Percentiles rank a stretch among this genome's conserved stretches.
These are phyloP conservation scores for Trichoderma koningii DNA, from an alignment of 2,329 filamentous ascomycete genomes.

Conservation along the genomic window DNA sequence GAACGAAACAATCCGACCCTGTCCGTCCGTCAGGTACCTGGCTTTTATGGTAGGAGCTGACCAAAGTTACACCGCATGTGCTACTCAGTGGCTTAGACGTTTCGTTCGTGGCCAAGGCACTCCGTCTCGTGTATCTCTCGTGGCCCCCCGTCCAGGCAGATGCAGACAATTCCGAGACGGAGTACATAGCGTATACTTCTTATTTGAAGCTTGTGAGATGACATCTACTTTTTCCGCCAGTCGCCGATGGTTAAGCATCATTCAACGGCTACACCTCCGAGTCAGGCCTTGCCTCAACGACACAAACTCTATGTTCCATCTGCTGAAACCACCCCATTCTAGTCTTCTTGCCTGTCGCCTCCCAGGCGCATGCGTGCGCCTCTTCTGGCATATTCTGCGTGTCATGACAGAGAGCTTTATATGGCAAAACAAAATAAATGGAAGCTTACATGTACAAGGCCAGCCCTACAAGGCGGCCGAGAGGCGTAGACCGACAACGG, in stretches of 20 bases:
- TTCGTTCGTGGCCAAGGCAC: not conserved
- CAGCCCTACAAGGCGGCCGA: conserved; percentile 15
- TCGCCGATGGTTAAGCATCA: not conserved
- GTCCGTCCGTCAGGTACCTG: not conserved
- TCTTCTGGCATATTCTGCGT: not conserved
- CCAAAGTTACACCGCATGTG: not conserved
- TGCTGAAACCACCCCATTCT: not conserved
- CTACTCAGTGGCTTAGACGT: conserved; percentile 8
- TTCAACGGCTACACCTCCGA: conserved; percentile 11
- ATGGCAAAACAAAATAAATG: not conserved
- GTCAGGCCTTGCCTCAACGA: not conserved
- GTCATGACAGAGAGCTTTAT: not conserved
- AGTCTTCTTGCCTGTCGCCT: not conserved
- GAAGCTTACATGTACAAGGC: not conserved
- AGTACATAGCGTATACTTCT: too few relatives aligned
- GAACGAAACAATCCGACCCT: not conserved
- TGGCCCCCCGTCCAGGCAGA: conserved; percentile 9
- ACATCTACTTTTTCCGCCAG: too few relatives aligned
- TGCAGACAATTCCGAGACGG: not conserved
- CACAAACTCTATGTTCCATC: not conserved
- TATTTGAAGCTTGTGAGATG: too few relatives aligned
- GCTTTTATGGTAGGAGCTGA: not conserved
- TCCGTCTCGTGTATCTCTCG: not conserved
- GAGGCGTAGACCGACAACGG: conserved; percentile 7
- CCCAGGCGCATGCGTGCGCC: not conserved